phyloP scores from a whole-genome alignment of 139 green algal species.

The Chlorella sp. region DNA sequence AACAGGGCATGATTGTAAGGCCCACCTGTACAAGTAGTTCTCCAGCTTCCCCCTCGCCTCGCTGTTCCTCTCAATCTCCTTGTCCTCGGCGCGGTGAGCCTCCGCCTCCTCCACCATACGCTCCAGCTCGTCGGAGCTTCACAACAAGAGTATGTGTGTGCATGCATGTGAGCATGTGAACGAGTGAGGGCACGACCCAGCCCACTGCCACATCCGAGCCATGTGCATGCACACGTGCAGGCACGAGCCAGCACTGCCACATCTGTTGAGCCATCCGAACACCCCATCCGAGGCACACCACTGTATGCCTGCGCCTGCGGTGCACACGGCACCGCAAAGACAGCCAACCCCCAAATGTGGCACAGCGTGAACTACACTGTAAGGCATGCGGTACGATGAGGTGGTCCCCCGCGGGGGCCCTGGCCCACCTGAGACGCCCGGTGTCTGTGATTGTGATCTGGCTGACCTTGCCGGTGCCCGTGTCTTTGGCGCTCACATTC shows the following conservation, averaged over 20 bases:
- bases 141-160: no score
- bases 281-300: background rate
- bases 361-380: background rate
- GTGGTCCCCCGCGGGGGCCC: no score
- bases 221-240: no score
- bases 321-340: background rate
- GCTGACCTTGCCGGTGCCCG: slow-evolving; percentile 93
- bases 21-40: slow-evolving; percentile 73
- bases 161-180: background rate
- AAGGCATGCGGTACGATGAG: no score
- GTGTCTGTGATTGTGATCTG: slow-evolving; percentile 99
- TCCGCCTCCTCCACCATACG: slow-evolving; percentile 95
- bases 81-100: background rate
- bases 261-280: no score
- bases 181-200: no score
- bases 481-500: slow-evolving; percentile 98
- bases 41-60: slow-evolving; percentile 95
- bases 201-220: no score
- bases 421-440: slow-evolving; percentile 76
- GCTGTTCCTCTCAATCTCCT: slow-evolving; percentile 76
- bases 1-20: no score
- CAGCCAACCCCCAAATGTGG: background rate
- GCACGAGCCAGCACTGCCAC: no score
- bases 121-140: slow-evolving; percentile 96
- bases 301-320: no score